Base-by-base conservation (phyloP, 768 basidiomycete species). In the Pholiota microspora region DNA sequence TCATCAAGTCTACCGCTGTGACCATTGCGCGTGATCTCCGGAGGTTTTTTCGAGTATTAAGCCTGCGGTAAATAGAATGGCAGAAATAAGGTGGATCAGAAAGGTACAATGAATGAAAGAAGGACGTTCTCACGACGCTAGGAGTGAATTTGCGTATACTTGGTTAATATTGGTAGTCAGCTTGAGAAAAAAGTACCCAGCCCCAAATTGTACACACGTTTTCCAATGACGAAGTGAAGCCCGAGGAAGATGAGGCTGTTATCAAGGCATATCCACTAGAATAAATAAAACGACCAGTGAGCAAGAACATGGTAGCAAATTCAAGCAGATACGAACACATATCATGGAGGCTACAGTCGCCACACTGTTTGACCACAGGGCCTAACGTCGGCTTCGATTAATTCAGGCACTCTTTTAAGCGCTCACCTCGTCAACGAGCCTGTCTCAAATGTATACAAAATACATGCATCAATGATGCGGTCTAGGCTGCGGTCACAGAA, bases 91-190 rank as follows among this genome's bases (percentile, higher is more conserved):
- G 21, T 56, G 36, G 16, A 31, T 47, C 47, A 46, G 16, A 34
- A 28, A 7, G 25, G 3, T 24, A 27, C 12, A 9, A 40, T 3
- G 18, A 18, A 16, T 7, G 23, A 44, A 21, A 24, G 16, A 16
- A 49, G 32, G 13, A 49, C 23, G 10, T 40, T 40, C 59, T 59
- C 28, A 63, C 62, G 62, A 58, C 10, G 61, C 61, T 4, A 81
- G 67, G 10, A 81, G 61, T 21, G 79, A 81, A 54, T 77, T 81
- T 7, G 77, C 74, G 32, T 81, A 81, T 36, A 80, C 79, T 81
- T 31, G 29, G 12, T 31, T 31, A n/a, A 27, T 31, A 24, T 49
- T 42, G 45, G 10, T 28, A 9, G 13, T 16, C 23, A 23, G 23
- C 24, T n/a, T n/a, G n/a, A n/a, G n/a, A n/a, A n/a, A n/a, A n/a